Conservation (phyloP, 1,284 basidiomycete genomes). For the Fomitopsis betulina region DNA sequence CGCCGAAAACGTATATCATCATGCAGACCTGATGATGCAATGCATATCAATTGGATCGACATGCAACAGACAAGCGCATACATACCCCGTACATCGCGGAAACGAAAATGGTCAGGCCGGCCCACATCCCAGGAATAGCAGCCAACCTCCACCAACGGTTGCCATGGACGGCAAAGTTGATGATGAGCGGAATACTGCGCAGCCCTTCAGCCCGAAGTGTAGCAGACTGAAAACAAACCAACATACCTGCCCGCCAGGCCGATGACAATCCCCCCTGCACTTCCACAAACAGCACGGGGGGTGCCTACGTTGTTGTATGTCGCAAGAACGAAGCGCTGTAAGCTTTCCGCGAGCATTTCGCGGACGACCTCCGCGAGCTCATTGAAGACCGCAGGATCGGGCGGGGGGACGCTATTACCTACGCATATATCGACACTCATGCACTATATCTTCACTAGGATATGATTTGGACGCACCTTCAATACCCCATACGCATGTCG, state of each 20-base stretch:
- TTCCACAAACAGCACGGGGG: slow-evolving; percentile 62
- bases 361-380: slow-evolving; percentile 52
- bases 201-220: slow-evolving; percentile 14
- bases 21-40: slow-evolving; percentile 34
- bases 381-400: slow-evolving; percentile 60
- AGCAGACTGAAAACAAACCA: not conserved
- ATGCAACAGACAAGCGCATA: not conserved
- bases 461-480: slow-evolving; percentile 6
- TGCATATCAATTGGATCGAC: not conserved
- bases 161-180: slow-evolving; percentile 38
- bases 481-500: slow-evolving; percentile 2
- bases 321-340: slow-evolving; percentile 63
- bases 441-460: not conserved
- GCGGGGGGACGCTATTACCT: slow-evolving; percentile 13
- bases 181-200: slow-evolving; percentile 45
- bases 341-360: slow-evolving; percentile 57
- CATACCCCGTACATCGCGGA: slow-evolving; percentile 59
- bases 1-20: slow-evolving; percentile 78
- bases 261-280: slow-evolving; percentile 49
- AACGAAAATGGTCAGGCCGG: slow-evolving; percentile 59
- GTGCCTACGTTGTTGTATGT: slow-evolving; percentile 77
- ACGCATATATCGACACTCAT: not conserved
- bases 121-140: slow-evolving; percentile 64
- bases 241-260: slow-evolving; percentile 25
- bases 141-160: slow-evolving; percentile 54